Evolutionary conservation across 1,139 yeast species (phyloP).

Genomic region (Petasospora fabianii): DNA sequence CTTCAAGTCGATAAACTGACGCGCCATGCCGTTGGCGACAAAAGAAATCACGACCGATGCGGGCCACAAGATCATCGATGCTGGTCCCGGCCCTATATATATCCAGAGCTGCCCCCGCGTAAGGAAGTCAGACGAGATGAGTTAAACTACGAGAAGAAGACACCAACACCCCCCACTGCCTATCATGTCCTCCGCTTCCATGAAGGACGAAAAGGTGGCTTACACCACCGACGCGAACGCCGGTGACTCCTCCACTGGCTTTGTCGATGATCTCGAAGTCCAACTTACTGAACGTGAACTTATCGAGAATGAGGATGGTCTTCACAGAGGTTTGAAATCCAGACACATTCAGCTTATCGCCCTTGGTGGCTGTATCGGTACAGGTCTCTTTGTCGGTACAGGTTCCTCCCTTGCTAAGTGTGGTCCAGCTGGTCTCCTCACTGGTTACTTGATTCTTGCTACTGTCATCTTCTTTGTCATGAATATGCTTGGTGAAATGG

Average conservation of each 20-base stretch:
- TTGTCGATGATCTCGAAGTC: constrained; percentile 16
- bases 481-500: constrained; percentile 62
- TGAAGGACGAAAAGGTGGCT: constrained; percentile 13
- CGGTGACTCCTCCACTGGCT: constrained; percentile 17
- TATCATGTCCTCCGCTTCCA: not conserved
- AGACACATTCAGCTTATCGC: constrained; percentile 60
- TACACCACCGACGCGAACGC: constrained; percentile 5
- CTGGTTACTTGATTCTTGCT: constrained; percentile 48
- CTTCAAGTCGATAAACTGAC: no score
- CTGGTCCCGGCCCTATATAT: no score
- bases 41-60: no score
- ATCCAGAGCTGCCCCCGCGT: no score
- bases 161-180: not conserved
- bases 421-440: constrained; percentile 51
- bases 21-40: no score
- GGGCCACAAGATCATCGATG: no score
- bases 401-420: constrained; percentile 42
- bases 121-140: no score
- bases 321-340: constrained; percentile 31
- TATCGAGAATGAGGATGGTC: constrained; percentile 11
- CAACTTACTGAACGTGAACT: constrained; percentile 7
- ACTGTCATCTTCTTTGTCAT: constrained; percentile 51
- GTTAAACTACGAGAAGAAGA: no score
- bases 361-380: constrained; percentile 52
- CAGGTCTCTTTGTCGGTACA: constrained; percentile 50